These are phyloP conservation scores for Flueggea neowawraea DNA, from an alignment of 441 rosid species.

Conservation along the genomic window DNA sequence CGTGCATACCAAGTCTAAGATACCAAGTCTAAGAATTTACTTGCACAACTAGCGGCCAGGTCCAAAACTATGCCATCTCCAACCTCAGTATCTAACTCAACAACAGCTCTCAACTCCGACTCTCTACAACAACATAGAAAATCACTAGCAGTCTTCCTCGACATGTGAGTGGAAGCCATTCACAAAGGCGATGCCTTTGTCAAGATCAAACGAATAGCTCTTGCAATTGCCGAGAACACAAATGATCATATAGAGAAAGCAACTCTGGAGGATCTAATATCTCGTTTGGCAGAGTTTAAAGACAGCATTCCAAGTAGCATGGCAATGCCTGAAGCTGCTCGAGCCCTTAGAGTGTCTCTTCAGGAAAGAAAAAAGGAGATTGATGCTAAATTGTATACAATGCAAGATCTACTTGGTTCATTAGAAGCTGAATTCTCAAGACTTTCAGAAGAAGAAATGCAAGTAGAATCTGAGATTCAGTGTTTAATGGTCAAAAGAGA, in stretches of 20 bases:
- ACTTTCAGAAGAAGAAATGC: not conserved
- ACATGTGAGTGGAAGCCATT: constrained; percentile 2
- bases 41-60: too few species aligned
- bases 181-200: not conserved
- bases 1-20: too few species aligned
- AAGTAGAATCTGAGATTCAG: constrained; percentile 1
- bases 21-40: too few species aligned
- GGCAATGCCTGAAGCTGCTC: not conserved
- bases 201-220: not conserved
- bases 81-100: too few species aligned
- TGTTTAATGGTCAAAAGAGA: constrained; percentile 1
- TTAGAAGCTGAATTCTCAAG: not conserved
- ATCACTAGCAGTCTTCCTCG: not conserved
- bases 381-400: not conserved
- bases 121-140: not conserved
- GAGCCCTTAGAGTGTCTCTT: not conserved
- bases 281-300: not conserved
- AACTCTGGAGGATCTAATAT: not conserved
- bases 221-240: not conserved
- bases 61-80: too few species aligned
- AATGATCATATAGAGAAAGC: not conserved
- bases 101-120: too few species aligned
- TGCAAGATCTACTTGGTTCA: not conserved
- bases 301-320: constrained; percentile 1
- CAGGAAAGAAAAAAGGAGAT: not conserved